Evolutionary conservation across 1,139 yeast genomes (phyloP).

Genomic region (Geotrichum carabidarum): DNA sequence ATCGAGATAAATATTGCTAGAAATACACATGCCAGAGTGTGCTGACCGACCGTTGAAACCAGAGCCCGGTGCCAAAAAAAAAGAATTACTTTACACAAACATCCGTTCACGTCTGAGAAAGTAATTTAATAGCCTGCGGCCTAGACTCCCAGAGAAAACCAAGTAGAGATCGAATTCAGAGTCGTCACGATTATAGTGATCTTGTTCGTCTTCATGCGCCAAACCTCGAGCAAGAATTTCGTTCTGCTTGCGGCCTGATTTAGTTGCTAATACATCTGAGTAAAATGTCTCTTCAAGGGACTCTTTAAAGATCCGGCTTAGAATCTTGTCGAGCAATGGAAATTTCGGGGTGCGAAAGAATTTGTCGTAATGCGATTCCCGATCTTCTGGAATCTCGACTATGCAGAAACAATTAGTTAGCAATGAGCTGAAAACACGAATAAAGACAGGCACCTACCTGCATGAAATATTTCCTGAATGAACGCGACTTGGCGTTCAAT

Average conservation of each 20-base stretch:
- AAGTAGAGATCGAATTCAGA: constrained; percentile 9
- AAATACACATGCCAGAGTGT: no score
- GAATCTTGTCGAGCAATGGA: constrained; percentile 3
- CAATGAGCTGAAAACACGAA: neutral
- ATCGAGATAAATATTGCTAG: no score
- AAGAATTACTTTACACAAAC: neutral
- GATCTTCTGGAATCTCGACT: constrained; percentile 13
- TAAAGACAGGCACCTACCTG: neutral
- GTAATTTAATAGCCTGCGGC: constrained; percentile 5
- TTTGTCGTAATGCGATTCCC: constrained; percentile 5
- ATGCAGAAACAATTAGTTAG: neutral
- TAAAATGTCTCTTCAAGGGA: constrained; percentile 8
- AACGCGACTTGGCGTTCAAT: constrained; percentile 9
- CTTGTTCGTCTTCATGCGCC: neutral
- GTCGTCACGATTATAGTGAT: neutral
- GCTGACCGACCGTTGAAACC: no score
- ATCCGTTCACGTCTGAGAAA: neutral
- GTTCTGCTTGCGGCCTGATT: neutral
- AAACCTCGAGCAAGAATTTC: neutral
- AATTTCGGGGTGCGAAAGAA: neutral
- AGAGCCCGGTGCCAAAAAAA: no score
- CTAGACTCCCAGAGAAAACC: constrained; percentile 9
- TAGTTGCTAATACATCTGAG: constrained; percentile 8
- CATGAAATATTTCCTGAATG: constrained; percentile 6
- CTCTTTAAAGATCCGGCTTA: constrained; percentile 1